These are phyloP conservation scores for Pichia sp. DNA, from an alignment of 1,139 yeast species.

Conservation along the genomic window DNA sequence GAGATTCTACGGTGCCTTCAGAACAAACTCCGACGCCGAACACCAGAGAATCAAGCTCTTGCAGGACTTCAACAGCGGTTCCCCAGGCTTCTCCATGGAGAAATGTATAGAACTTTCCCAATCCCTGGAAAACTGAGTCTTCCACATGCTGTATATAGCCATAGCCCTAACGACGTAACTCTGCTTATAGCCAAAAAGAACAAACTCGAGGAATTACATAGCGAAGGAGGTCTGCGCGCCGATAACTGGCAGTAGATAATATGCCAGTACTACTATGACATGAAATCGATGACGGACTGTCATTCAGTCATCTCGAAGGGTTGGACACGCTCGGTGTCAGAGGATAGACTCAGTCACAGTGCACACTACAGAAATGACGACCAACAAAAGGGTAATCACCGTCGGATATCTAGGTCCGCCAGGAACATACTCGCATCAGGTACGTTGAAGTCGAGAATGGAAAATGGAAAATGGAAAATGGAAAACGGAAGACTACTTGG, in stretches of 20 bases:
- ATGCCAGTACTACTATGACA: too few species aligned
- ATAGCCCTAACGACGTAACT: not conserved
- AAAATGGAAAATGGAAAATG: not conserved
- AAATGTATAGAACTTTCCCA: conserved; percentile 67
- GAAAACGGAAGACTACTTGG: not conserved
- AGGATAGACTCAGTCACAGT: too few species aligned
- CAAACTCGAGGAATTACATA: too few species aligned
- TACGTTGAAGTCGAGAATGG: not conserved
- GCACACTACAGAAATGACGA: not conserved
- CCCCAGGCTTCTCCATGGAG: conserved; percentile 59
- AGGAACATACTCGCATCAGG: conserved; percentile 87
- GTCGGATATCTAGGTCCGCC: conserved; percentile 82
- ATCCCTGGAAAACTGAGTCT: conserved; percentile 48
- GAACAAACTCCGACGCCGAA: conserved; percentile 36
- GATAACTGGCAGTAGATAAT: too few species aligned
- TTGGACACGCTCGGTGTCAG: too few species aligned
- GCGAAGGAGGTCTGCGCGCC: too few species aligned
- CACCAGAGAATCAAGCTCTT: conserved; percentile 54
- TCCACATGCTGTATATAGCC: not conserved
- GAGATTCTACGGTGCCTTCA: conserved; percentile 78
- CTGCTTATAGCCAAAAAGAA: not conserved
- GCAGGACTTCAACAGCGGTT: conserved; percentile 65
- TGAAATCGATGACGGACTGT: too few species aligned
- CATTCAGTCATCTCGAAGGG: too few species aligned
- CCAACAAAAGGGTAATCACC: conserved; percentile 19